Percentiles rank a stretch among this genome's conserved stretches.
phyloP scores from a whole-genome alignment of 164 flowering plant species.

The Sedum album region DNA sequence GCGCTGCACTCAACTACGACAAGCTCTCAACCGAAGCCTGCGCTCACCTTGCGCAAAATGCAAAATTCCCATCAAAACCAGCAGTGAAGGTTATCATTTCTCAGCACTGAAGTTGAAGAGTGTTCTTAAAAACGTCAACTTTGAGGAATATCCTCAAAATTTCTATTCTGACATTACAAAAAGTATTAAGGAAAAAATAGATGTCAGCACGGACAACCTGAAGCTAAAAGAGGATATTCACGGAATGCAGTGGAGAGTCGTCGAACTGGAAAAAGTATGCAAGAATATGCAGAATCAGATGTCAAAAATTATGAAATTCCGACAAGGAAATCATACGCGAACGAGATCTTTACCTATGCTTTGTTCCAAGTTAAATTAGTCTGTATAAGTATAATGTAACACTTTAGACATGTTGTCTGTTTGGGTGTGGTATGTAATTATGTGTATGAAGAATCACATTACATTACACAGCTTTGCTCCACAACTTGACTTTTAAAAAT shows the following conservation, averaged over 20 bases:
- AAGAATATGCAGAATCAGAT: slow-evolving; percentile 45
- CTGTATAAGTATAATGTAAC: no score
- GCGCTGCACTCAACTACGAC: slow-evolving; percentile 36
- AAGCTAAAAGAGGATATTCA: slow-evolving; percentile 38
- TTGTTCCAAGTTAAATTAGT: slow-evolving; percentile 47
- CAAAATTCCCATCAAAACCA: not conserved
- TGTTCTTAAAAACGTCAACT: not conserved
- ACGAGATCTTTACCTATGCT: slow-evolving; percentile 46
- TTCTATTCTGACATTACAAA: no score
- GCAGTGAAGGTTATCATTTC: not conserved
- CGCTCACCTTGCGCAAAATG: not conserved
- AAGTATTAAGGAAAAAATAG: slow-evolving; percentile 4
- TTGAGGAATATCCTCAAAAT: not conserved
- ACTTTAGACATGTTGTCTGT: no score
- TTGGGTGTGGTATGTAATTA: no score
- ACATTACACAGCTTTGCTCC: no score
- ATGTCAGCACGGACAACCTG: slow-evolving; percentile 25
- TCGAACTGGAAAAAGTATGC: slow-evolving; percentile 47
- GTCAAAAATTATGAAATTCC: slow-evolving; percentile 23
- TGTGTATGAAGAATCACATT: no score
- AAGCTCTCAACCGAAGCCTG: slow-evolving; percentile 34
- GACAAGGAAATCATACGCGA: slow-evolving; percentile 16
- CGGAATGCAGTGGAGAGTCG: slow-evolving; percentile 51
- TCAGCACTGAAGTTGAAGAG: not conserved
- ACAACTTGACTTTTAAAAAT: no score